Percentiles rank a stretch among this genome's conserved stretches.
These are phyloP conservation scores for Taphrina pruni DNA, from an alignment of 1,139 yeast species.

Conservation along the genomic window DNA sequence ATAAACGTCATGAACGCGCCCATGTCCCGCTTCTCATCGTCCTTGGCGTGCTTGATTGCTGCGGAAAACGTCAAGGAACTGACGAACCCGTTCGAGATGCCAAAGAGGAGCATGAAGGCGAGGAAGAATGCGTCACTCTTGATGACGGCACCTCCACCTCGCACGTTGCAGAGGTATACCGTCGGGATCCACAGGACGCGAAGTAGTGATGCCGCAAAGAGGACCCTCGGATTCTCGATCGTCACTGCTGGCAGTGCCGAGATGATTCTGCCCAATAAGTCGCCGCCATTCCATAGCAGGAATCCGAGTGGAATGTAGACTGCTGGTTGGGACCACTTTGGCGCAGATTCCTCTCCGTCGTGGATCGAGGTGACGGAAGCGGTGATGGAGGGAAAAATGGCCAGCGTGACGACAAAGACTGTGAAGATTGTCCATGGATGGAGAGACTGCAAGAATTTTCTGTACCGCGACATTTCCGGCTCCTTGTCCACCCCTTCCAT, in stretches of 20 bases:
- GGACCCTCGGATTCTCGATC: constrained; percentile 46
- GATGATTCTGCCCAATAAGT: constrained; percentile 72
- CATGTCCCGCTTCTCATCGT: constrained; percentile 11
- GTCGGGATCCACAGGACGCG: constrained; percentile 67
- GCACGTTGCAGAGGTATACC: constrained; percentile 64
- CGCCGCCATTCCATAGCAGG: constrained; percentile 88
- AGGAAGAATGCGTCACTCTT: constrained; percentile 72
- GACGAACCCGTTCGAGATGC: constrained; percentile 84
- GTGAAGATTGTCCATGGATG: constrained; percentile 74
- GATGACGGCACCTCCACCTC: constrained; percentile 54
- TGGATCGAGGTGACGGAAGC: constrained; percentile 66
- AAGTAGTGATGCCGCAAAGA: constrained; percentile 59
- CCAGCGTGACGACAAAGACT: constrained; percentile 74
- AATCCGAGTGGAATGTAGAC: constrained; percentile 78
- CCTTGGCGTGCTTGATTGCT: constrained; percentile 25
- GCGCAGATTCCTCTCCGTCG: constrained; percentile 46
- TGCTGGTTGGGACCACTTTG: constrained; percentile 54
- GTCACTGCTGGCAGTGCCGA: constrained; percentile 48
- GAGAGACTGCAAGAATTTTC: constrained; percentile 57
- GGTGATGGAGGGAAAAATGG: constrained; percentile 87
- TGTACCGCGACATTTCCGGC: constrained; percentile 23
- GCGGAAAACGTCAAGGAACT: constrained; percentile 45
- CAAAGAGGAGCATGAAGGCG: constrained; percentile 73
- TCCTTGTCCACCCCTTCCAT: background rate
- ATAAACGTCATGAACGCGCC: constrained; percentile 38